Evolutionary conservation across 1,284 basidiomycete genomes (phyloP), one percentile per base, ranked within the genome.

Genomic region (Leccinum subspadiceum): DNA sequence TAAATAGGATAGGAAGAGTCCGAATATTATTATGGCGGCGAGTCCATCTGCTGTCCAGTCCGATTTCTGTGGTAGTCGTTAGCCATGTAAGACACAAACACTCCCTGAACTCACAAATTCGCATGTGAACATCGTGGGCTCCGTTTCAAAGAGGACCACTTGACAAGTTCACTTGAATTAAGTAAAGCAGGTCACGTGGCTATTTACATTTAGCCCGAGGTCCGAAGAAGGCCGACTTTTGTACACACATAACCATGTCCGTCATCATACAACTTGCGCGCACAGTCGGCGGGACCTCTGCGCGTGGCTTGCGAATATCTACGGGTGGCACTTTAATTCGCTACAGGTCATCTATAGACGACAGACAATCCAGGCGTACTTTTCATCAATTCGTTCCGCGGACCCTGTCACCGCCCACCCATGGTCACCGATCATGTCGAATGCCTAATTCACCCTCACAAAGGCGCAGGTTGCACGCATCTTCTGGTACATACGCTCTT

Each of bases 1-100:
- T 9, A 89, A 75, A 76, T 97, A 98, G 50, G 94, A 97, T 60
- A 94, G 73, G 62, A 95, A 76, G 48, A 98, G 80, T 9, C 96
- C 96, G 60, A 83, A 71, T 64, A 92, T 90, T 60, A 98, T 84
- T 17, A 85, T 77, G 13, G 82, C 76, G 1, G 93, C 89, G 29
- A 98, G 84, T n/a, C 84, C 68, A 48, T 89, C 81, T 6, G 87
- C 85, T 67, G 86, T 82, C 74, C 86, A 84, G 75, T 96, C 89
- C 75, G 94, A 91, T 60, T 84, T 77, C 89, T 44, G 41, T 90
- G 52, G 54, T 33, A n/a, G 9, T 56, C 13, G 33, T 62, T 6
- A 59, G 56, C 33, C 12, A 53, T 5, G 3, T 4, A 10, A 39
- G 3, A 35, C 5, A 17, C 6, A 2, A 37, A 13, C 1, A n/a